Evolutionary conservation across 2,329 filamentous ascomycete species (phyloP).

Genomic region (Hymenoscyphus albidus): DNA sequence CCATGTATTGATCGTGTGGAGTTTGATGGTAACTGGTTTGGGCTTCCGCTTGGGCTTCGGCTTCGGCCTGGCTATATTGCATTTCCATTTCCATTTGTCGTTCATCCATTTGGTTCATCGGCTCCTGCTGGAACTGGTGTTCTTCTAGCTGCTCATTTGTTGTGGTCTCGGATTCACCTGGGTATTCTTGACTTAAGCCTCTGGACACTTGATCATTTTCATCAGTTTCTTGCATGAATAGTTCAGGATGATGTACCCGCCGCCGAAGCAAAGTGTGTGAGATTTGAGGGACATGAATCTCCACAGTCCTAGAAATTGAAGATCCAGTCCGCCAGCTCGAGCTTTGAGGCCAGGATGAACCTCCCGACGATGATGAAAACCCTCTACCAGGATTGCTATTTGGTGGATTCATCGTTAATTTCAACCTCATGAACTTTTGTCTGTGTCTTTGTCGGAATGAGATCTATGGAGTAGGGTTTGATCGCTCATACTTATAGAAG

Average conservation of each 20-base stretch:
- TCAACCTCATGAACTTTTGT: neutral
- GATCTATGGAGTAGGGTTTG: neutral
- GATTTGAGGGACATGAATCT: neutral
- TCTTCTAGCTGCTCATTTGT: neutral
- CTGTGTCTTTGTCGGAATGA: neutral
- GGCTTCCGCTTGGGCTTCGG: neutral
- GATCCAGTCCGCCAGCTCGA: neutral
- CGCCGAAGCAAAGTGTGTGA: neutral
- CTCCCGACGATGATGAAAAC: neutral
- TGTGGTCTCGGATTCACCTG: neutral
- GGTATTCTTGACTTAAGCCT: neutral
- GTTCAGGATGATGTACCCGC: neutral
- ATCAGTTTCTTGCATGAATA: neutral
- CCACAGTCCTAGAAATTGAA: neutral
- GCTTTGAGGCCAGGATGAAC: neutral
- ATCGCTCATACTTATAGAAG: neutral
- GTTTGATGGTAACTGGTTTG: slow-evolving; percentile 1
- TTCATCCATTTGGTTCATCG: neutral
- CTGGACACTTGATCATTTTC: neutral
- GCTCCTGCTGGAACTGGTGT: neutral
- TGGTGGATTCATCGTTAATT: neutral
- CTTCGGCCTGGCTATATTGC: neutral
- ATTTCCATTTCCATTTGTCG: neutral
- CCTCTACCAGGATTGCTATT: neutral
- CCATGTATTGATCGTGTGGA: slow-evolving; percentile 18